Base-by-base conservation (phyloP, 2,329 filamentous ascomycete genomes). In the Aspergillus sp. region DNA sequence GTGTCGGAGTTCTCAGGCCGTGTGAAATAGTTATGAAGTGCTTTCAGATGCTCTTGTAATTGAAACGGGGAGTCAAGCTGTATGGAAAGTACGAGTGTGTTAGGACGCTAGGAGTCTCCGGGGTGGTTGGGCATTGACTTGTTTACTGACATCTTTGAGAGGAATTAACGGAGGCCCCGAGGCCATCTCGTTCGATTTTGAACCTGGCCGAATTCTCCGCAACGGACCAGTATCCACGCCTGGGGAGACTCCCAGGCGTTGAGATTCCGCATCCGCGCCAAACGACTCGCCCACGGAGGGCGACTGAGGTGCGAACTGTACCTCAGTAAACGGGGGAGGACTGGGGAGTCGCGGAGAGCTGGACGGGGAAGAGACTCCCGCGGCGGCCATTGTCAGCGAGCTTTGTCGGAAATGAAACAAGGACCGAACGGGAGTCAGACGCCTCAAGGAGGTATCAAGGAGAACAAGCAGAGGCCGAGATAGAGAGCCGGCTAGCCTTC, bases 11-110 rank as follows among this genome's bases (percentile, higher is more conserved):
- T 72, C 44, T 76, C 66, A 6, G 85, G 84, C 60, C 86, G 84
- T 1, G 91, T 96, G 72, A 90, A 88, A 72, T 89, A 82, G 74
- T 93, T 87, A 78, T 98, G 91, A 15, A 97, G 85, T 36, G 95
- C 91, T 74, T 96, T 93, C 54, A 99, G 88, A 71, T 99, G 93
- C 77, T 99, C 95, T 75, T 97, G 96, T 17, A 98, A 85, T 74
- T 97, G 95, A 73, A 98, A 99, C 44, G 95, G 90, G 20, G 93
- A 98, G 72, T 99, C 93, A 65, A 99, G 91, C 90, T 97, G 54
- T 57, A 47, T 18, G 53, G 61, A 42, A 68, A 60, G 44, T 30
- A 53, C 6, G 30, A 8, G 13, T 22, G 44, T 41, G 11, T 59
- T 52, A 64, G 59, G 5, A 44, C 18, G 18, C 30, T 9, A 43